phyloP scores from a whole-genome alignment of 768 basidiomycete genomes.

The Kockovaella imperatae region DNA sequence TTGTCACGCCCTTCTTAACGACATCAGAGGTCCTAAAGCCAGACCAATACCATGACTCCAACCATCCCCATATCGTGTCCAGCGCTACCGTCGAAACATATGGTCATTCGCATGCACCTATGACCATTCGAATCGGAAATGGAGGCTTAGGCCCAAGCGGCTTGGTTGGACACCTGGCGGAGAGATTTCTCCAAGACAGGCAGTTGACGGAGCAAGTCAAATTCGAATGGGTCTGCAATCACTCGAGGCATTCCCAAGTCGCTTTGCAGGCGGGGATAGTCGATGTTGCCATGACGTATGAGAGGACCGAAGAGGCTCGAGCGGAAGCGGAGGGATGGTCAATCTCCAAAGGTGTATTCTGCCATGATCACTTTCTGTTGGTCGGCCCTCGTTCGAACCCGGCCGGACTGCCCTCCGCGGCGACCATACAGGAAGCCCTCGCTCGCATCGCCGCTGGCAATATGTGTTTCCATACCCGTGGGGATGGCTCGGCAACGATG shows the following conservation, averaged over 20 bases:
- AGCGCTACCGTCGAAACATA: background rate
- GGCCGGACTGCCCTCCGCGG: background rate
- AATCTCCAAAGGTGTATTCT: background rate
- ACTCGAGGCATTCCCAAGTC: background rate
- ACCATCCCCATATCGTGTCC: background rate
- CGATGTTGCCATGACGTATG: conserved; percentile 1
- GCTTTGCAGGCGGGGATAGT: background rate
- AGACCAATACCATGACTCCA: background rate
- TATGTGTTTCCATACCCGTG: background rate
- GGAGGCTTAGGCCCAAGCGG: conserved; percentile 1
- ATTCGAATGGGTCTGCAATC: conserved; percentile 1
- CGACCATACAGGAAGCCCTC: background rate
- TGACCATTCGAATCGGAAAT: background rate
- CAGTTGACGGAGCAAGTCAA: background rate
- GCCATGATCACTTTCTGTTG: background rate
- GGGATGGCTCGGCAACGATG: conserved; percentile 2
- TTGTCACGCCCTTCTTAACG: background rate
- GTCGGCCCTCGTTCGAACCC: background rate
- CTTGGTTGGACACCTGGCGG: background rate
- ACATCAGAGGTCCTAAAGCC: background rate
- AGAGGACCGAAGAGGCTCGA: background rate
- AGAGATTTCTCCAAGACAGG: background rate
- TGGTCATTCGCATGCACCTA: background rate
- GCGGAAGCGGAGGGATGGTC: conserved; percentile 1
- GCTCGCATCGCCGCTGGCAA: background rate